A percentile compares a stretch with the other conserved stretches of the same genome.
These are phyloP conservation scores for Apiospora sp. DNA, from an alignment of 2,329 filamentous ascomycete species.

Conservation along the genomic window DNA sequence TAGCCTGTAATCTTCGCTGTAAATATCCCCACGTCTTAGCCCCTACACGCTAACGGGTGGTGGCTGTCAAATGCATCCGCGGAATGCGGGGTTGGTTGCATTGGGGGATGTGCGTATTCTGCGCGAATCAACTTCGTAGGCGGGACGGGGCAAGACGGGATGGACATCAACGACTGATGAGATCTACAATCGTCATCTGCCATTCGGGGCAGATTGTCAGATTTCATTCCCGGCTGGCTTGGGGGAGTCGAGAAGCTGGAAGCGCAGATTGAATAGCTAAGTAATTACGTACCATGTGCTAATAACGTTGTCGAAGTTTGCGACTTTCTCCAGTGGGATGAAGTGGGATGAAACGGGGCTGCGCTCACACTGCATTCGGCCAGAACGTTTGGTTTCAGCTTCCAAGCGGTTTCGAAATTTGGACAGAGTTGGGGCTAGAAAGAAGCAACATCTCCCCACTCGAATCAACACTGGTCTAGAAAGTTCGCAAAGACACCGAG, in stretches of 20 bases:
- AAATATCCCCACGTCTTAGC: neutral
- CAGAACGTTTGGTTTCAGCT: neutral
- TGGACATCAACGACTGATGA: neutral
- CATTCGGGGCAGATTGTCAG: neutral
- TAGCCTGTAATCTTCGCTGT: neutral
- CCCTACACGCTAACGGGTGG: neutral
- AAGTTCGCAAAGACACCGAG: neutral
- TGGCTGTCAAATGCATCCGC: slow-evolving; percentile 7
- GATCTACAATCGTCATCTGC: neutral
- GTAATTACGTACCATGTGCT: too few species aligned
- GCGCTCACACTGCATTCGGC: neutral
- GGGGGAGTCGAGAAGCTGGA: neutral
- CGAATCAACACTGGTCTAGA: neutral
- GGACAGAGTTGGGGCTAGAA: neutral
- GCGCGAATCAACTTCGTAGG: too few species aligned
- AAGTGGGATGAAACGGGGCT: neutral
- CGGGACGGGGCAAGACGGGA: neutral
- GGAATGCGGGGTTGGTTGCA: slow-evolving; percentile 7
- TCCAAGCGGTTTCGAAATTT: neutral
- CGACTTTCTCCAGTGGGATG: neutral
- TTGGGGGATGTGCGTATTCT: neutral
- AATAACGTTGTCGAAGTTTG: neutral
- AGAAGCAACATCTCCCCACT: neutral
- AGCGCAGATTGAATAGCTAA: neutral
- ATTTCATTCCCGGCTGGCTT: neutral